A percentile compares a stretch with the other conserved stretches of the same genome.
These are phyloP conservation scores for Aspergillus sergii DNA, from an alignment of 2,329 filamentous ascomycete species.

Conservation along the genomic window DNA sequence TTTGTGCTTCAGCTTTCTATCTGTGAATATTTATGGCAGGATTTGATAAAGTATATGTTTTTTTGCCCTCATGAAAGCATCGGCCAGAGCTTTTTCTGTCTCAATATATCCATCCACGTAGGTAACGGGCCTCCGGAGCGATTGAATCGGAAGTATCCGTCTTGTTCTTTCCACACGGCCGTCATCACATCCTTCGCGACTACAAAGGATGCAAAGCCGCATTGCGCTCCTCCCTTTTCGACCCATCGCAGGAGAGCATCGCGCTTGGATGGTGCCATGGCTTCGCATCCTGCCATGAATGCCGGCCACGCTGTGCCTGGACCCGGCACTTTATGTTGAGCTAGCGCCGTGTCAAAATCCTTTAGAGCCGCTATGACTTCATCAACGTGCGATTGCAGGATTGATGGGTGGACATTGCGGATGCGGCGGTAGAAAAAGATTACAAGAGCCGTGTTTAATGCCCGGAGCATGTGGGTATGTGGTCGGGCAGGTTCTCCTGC, in stretches of 20 bases:
- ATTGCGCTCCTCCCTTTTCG: conserved; percentile 27
- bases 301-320: conserved; percentile 42
- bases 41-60: not conserved
- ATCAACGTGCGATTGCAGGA: conserved; percentile 43
- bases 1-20: not conserved
- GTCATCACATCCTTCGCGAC: conserved; percentile 32
- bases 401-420: conserved; percentile 41
- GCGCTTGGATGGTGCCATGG: conserved; percentile 25
- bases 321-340: conserved; percentile 16
- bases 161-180: conserved; percentile 32
- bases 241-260: conserved; percentile 27
- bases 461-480: conserved; percentile 39
- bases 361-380: conserved; percentile 36
- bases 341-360: conserved; percentile 30
- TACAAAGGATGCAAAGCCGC: conserved; percentile 27
- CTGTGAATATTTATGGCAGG: not conserved
- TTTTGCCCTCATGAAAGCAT: conserved; percentile 26
- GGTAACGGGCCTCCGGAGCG: conserved; percentile 24
- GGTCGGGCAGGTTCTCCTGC: conserved; percentile 18
- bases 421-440: conserved; percentile 49
- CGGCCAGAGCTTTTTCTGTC: conserved; percentile 29
- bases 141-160: conserved; percentile 25
- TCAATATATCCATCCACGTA: conserved; percentile 32
- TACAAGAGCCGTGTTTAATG: conserved; percentile 43
- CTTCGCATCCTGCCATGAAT: conserved; percentile 47